A percentile compares a stretch with the other conserved stretches of the same genome.
phyloP scores from a whole-genome alignment of 2,329 filamentous ascomycete genomes.

The Ophiostoma pallidulum region DNA sequence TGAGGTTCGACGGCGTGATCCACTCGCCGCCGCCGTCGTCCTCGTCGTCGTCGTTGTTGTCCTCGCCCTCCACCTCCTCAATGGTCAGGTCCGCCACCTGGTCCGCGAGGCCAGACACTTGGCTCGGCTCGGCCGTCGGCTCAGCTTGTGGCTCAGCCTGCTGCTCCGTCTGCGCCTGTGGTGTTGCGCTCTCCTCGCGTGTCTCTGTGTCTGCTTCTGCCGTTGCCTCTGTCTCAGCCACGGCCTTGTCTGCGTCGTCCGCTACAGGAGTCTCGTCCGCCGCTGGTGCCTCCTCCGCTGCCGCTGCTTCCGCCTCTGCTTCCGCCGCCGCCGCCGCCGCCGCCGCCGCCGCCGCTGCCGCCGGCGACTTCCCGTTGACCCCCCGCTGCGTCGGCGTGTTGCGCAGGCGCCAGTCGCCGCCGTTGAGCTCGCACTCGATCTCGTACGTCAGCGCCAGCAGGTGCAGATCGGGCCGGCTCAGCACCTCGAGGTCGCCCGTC shows the following conservation, averaged over 20 bases:
- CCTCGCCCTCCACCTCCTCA: slow-evolving; percentile 21
- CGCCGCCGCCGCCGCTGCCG: slow-evolving; percentile 11
- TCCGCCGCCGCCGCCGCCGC: neutral
- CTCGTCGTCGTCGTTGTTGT: slow-evolving; percentile 28
- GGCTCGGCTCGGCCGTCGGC: slow-evolving; percentile 14
- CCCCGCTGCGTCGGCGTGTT: slow-evolving; percentile 70
- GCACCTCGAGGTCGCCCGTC: slow-evolving; percentile 79
- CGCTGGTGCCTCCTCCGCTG: neutral
- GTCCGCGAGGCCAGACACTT: neutral
- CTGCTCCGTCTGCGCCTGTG: slow-evolving; percentile 1
- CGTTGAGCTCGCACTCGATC: slow-evolving; percentile 81
- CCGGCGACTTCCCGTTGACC: slow-evolving; percentile 59
- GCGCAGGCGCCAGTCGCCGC: slow-evolving; percentile 79
- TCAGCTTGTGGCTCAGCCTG: slow-evolving; percentile 4
- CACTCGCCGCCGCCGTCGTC: slow-evolving; percentile 61
- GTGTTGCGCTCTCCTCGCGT: too few relatives aligned
- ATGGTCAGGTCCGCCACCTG: slow-evolving; percentile 19
- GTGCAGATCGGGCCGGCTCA: slow-evolving; percentile 83
- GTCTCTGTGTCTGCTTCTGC: neutral
- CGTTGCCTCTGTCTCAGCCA: too few relatives aligned
- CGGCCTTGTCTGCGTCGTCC: too few relatives aligned
- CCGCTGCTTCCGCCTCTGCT: neutral
- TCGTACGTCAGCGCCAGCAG: slow-evolving; percentile 88
- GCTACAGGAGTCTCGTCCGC: neutral
- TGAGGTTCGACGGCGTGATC: slow-evolving; percentile 91